phyloP scores from a whole-genome alignment of 768 basidiomycete species.

The Leccinum imitatum region DNA sequence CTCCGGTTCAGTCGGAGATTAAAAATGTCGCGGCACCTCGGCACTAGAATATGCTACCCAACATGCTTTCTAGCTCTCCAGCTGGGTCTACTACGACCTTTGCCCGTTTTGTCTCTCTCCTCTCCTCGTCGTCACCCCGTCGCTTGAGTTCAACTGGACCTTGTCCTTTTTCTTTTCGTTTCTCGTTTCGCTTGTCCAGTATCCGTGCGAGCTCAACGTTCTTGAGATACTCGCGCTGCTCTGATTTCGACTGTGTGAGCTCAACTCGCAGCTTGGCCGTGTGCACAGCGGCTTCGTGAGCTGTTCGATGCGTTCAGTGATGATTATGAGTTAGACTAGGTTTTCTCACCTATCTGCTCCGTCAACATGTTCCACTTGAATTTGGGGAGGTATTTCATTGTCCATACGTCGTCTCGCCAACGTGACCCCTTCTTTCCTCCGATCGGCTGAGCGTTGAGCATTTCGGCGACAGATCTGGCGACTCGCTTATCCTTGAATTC shows the following conservation, averaged over 20 bases:
- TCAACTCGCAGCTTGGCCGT: conserved; percentile 89
- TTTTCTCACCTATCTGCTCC: conserved; percentile 91
- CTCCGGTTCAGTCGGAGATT: conserved; percentile 28
- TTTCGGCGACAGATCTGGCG: conserved; percentile 85
- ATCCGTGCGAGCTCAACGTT: conserved; percentile 93
- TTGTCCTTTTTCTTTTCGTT: conserved; percentile 58
- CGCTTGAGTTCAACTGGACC: conserved; percentile 37
- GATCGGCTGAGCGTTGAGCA: conserved; percentile 95
- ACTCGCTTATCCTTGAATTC: conserved; percentile 95
- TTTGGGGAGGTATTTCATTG: conserved; percentile 96
- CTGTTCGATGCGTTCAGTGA: conserved; percentile 41
- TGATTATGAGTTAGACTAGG: not conserved
- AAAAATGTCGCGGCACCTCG: conserved; percentile 14
- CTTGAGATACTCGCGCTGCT: conserved; percentile 90
- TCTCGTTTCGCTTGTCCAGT: conserved; percentile 74
- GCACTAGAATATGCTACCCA: conserved; percentile 52
- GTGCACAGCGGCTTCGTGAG: conserved; percentile 90
- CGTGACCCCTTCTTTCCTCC: conserved; percentile 89
- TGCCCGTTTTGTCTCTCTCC: conserved; percentile 18
- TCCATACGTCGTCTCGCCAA: conserved; percentile 98
- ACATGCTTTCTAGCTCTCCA: conserved; percentile 40
- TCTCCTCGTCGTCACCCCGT: conserved; percentile 6
- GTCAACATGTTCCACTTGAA: conserved; percentile 99
- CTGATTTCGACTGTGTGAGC: conserved; percentile 79
- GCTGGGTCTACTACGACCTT: conserved; percentile 3